Conservation (phyloP, 768 basidiomycete species). For the Mycena latifolia region DNA sequence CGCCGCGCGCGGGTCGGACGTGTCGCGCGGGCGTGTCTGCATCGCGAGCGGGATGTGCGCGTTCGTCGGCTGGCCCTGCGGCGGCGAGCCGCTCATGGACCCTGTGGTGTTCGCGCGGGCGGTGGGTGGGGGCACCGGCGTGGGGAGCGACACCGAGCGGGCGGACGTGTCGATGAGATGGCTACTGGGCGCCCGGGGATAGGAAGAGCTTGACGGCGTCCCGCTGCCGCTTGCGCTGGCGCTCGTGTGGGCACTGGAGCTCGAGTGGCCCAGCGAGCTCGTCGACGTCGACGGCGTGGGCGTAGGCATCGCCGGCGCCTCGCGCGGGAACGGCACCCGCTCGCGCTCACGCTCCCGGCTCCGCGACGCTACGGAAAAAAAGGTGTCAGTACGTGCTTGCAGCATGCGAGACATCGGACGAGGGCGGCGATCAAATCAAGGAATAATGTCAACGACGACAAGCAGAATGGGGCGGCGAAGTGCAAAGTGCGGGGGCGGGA, state of each 20-base stretch:
- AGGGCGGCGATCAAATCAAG: neutral
- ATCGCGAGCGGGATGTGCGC: conserved; percentile 35
- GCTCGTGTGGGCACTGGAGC: too few relatives aligned
- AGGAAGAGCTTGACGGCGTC: too few relatives aligned
- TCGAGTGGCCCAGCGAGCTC: conserved; percentile 1
- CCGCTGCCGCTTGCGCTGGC: too few relatives aligned
- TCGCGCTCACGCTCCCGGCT: conserved; percentile 28
- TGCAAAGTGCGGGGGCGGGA: too few relatives aligned
- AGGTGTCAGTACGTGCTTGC: neutral
- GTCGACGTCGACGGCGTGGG: conserved; percentile 7
- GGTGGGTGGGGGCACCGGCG: neutral
- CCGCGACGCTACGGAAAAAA: conserved; percentile 19
- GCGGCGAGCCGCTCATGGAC: too few relatives aligned
- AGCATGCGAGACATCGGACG: neutral
- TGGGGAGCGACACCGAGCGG: conserved; percentile 15
- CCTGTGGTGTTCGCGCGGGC: neutral
- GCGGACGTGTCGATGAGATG: too few relatives aligned
- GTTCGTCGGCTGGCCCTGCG: conserved; percentile 19
- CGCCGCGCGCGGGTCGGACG: conserved; percentile 27
- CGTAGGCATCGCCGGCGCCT: conserved; percentile 25
- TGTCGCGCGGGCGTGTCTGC: conserved; percentile 27
- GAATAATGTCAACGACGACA: too few relatives aligned
- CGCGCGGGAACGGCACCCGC: conserved; percentile 23
- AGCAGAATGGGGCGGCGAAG: too few relatives aligned
- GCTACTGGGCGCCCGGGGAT: too few relatives aligned